These are phyloP conservation scores for Entelexis paramagnoliae DNA, from an alignment of 1,139 yeast species.

Conservation along the genomic window DNA sequence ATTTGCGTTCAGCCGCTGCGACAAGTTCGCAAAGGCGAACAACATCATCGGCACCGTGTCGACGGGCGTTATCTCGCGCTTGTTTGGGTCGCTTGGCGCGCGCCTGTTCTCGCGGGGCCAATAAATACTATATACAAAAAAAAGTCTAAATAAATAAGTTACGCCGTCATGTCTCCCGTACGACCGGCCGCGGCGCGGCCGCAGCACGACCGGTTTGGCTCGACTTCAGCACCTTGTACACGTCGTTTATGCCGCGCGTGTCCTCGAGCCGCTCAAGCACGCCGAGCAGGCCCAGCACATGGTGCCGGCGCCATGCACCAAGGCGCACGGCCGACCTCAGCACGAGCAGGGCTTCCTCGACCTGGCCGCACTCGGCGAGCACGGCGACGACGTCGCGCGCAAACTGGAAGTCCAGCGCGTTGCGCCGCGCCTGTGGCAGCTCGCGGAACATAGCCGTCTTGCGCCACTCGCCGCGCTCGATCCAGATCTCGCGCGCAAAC, in stretches of 20 bases:
- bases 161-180: neutral
- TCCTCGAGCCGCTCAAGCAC: slow-evolving; percentile 37
- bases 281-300: slow-evolving; percentile 26
- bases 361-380: slow-evolving; percentile 42
- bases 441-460: slow-evolving; percentile 42
- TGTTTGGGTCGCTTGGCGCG: slow-evolving; percentile 18
- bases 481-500: slow-evolving; percentile 61
- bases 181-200: no score
- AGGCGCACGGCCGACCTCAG: slow-evolving; percentile 56
- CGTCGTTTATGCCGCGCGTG: slow-evolving; percentile 32
- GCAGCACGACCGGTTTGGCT: neutral
- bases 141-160: neutral
- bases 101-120: slow-evolving; percentile 13
- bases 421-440: slow-evolving; percentile 36
- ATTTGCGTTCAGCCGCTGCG: slow-evolving; percentile 83
- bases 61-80: slow-evolving; percentile 24
- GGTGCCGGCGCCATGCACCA: slow-evolving; percentile 51
- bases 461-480: slow-evolving; percentile 65
- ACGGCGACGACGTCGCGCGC: slow-evolving; percentile 54
- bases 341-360: slow-evolving; percentile 62
- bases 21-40: slow-evolving; percentile 78
- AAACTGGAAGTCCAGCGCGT: slow-evolving; percentile 52
- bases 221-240: neutral
- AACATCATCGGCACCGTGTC: slow-evolving; percentile 35
- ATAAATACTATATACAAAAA: slow-evolving; percentile 8